A percentile compares a stretch with the other conserved stretches of the same genome.
Evolutionary conservation across 352 stramenopile genomes (phyloP).

Genomic region (Phytophthora kernoviae): DNA sequence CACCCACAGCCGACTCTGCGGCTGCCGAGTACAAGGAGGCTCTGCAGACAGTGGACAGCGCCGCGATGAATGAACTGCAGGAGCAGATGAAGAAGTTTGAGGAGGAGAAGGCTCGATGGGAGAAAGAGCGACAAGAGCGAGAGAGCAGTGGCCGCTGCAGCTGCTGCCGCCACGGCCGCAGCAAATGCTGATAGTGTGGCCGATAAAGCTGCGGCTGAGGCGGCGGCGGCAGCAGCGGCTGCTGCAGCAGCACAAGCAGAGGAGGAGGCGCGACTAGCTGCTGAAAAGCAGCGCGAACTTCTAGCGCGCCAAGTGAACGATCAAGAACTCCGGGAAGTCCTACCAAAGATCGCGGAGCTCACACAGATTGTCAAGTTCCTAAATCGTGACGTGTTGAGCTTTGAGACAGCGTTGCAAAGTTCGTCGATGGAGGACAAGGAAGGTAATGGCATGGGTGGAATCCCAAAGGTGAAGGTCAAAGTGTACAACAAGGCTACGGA

Average conservation of each 20-base stretch:
- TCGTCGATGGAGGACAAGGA: constrained; percentile 51
- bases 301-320: constrained; percentile 85
- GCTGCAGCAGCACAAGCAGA: constrained; percentile 44
- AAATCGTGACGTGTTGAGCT: constrained; percentile 91
- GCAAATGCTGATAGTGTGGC: constrained; percentile 25
- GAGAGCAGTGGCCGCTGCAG: constrained; percentile 32
- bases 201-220: constrained; percentile 20
- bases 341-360: constrained; percentile 93
- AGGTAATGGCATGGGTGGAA: constrained; percentile 31
- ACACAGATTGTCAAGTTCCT: constrained; percentile 92
- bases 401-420: constrained; percentile 91
- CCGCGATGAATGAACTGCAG: constrained; percentile 84
- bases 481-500: constrained; percentile 89
- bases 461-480: constrained; percentile 92
- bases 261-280: constrained; percentile 29
- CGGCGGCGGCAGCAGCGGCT: constrained; percentile 41
- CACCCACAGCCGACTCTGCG: constrained; percentile 82
- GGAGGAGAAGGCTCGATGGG: constrained; percentile 89
- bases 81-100: constrained; percentile 90
- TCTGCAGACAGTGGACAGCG: constrained; percentile 73
- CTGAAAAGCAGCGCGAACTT: constrained; percentile 67
- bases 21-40: constrained; percentile 89
- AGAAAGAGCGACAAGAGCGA: constrained; percentile 74
- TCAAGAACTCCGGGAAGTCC: constrained; percentile 91
- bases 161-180: constrained; percentile 35